phyloP scores from a whole-genome alignment of 495 filamentous ascomycete genomes.

The Penicillium salamii region DNA sequence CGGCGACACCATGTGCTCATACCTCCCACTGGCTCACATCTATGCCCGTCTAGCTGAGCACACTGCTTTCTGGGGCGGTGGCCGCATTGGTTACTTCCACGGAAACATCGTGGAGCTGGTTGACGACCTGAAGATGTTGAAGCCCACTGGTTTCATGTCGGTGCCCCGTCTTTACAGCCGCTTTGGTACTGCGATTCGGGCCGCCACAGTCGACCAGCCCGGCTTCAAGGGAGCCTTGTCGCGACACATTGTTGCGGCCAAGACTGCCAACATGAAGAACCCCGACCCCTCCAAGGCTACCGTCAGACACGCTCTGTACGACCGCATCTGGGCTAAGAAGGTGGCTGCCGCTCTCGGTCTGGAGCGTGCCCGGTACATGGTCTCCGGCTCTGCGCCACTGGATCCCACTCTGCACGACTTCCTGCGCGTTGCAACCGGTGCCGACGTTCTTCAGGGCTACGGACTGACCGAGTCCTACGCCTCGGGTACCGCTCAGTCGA shows the following conservation, averaged over 20 bases:
- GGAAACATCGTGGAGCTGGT: constrained; percentile 84
- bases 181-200: constrained; percentile 78
- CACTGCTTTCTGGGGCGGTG: constrained; percentile 65
- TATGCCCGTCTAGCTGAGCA: constrained; percentile 85
- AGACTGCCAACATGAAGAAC: constrained; percentile 73
- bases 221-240: constrained; percentile 83
- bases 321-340: constrained; percentile 91
- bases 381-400: constrained; percentile 87
- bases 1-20: constrained; percentile 70
- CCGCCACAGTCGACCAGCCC: constrained; percentile 70
- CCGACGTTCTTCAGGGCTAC: constrained; percentile 84
- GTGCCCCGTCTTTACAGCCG: constrained; percentile 91
- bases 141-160: constrained; percentile 79
- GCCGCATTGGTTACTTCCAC: constrained; percentile 88
- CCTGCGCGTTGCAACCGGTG: constrained; percentile 77
- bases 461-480: constrained; percentile 96
- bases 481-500: constrained; percentile 62
- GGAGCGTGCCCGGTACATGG: constrained; percentile 67
- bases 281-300: constrained; percentile 65
- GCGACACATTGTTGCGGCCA: constrained; percentile 72
- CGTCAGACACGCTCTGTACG: constrained; percentile 82
- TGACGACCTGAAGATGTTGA: constrained; percentile 86
- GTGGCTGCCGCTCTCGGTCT: constrained; percentile 78
- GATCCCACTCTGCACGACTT: constrained; percentile 86
- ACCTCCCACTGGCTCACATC: constrained; percentile 93